Conservation (phyloP, 495 filamentous ascomycete genomes). For the Tuber melanosporum region DNA sequence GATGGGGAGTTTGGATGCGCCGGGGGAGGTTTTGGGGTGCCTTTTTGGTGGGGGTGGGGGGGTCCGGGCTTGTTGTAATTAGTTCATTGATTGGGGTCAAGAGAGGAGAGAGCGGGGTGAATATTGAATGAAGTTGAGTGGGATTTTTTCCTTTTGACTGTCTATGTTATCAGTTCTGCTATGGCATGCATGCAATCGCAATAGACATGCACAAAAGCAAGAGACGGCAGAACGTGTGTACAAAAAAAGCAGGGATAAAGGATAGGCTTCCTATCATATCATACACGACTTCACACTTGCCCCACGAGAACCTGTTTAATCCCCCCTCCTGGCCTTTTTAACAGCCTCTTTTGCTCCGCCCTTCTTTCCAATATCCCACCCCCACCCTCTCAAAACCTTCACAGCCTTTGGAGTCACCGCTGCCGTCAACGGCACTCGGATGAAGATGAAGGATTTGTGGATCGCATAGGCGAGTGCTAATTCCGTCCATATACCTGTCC, state of each 20-base stretch:
- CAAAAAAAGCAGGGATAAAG: neutral
- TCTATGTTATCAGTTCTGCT: neutral
- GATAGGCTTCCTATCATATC: neutral
- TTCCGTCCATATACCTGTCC: conserved; percentile 71
- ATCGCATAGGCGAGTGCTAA: conserved; percentile 91
- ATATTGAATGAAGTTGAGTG: neutral
- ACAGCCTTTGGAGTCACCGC: conserved; percentile 89
- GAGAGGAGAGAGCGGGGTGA: neutral
- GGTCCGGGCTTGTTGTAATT: neutral
- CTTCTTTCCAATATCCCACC: conserved; percentile 65
- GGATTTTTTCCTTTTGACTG: neutral
- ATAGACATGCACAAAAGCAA: neutral
- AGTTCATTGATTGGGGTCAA: neutral
- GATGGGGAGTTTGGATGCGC: neutral
- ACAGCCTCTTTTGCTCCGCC: conserved; percentile 47
- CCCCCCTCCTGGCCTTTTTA: conserved; percentile 2
- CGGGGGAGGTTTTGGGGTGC: neutral
- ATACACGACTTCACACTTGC: neutral
- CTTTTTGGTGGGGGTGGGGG: neutral
- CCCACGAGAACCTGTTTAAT: neutral
- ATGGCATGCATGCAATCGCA: neutral
- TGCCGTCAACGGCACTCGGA: conserved; percentile 81
- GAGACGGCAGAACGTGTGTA: neutral
- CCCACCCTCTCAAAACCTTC: conserved; percentile 75
- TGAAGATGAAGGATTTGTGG: conserved; percentile 96